Conservation (phyloP, 352 stramenopile species). For the Phytophthora vignae region DNA sequence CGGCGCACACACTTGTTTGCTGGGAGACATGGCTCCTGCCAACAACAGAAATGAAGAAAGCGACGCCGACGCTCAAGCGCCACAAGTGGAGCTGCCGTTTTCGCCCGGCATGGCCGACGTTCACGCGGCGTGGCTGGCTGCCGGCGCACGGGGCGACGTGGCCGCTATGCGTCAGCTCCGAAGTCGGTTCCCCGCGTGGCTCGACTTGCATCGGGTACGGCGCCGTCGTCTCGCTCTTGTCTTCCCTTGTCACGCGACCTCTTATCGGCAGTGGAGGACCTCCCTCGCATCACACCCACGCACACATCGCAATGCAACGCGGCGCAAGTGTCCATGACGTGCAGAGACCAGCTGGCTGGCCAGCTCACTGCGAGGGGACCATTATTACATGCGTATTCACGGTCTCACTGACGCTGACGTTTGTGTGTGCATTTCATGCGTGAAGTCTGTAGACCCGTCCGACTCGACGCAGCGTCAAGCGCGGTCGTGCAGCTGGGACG, state of each 20-base stretch:
- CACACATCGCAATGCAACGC: not conserved
- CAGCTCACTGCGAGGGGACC: not conserved
- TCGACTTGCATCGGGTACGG: constrained; percentile 28
- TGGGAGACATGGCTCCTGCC: not conserved
- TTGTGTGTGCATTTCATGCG: not conserved
- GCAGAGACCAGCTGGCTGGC: not conserved
- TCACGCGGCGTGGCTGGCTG: constrained; percentile 26
- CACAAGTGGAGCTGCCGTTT: not conserved
- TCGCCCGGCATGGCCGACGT: constrained; percentile 2
- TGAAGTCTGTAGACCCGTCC: constrained; percentile 2
- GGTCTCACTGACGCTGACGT: not conserved
- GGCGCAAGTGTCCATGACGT: not conserved
- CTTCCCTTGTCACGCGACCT: not conserved
- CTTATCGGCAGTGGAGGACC: not conserved
- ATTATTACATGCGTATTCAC: not conserved
- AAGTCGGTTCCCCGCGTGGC: constrained; percentile 25
- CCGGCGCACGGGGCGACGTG: constrained; percentile 19
- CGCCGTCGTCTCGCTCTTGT: not conserved
- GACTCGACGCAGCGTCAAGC: not conserved
- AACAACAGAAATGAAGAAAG: not conserved
- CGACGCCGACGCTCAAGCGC: not conserved
- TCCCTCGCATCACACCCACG: not conserved
- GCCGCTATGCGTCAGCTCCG: constrained; percentile 14
- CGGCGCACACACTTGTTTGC: no score
- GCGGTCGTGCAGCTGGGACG: constrained; percentile 24